Evolutionary conservation across 2,329 filamentous ascomycete species (phyloP).

Genomic region (Stachybotrys elegans): DNA sequence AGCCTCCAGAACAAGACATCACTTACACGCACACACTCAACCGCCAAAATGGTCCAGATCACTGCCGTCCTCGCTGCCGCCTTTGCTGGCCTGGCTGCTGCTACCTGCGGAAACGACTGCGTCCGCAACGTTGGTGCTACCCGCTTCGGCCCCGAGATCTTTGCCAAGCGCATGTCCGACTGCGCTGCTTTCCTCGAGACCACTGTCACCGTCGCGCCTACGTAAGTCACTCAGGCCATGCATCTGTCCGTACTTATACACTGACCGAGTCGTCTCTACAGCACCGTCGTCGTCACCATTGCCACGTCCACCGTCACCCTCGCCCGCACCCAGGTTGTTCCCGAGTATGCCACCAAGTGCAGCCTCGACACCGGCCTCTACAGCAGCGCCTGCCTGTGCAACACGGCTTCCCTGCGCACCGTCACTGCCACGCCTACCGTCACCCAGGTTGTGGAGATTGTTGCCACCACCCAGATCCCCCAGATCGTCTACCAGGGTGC

Average conservation of each 20-base stretch:
- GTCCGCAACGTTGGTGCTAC: conserved; percentile 4
- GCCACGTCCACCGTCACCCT: conserved; percentile 2
- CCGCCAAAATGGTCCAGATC: too few relatives aligned
- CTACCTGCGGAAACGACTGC: conserved; percentile 4
- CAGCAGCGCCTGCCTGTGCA: conserved; percentile 3
- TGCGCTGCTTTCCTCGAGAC: conserved; percentile 2
- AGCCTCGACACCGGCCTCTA: not conserved
- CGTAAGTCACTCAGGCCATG: not conserved
- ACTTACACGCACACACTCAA: too few relatives aligned
- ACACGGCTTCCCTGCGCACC: not conserved
- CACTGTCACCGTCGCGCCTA: conserved; percentile 1
- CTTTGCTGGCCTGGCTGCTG: conserved; percentile 2
- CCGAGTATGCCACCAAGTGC: conserved; percentile 2
- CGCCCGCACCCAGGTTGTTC: not conserved
- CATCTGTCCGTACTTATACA: not conserved
- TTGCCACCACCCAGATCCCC: conserved; percentile 1
- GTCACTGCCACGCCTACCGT: not conserved
- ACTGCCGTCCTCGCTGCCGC: not conserved
- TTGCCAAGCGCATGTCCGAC: conserved; percentile 1
- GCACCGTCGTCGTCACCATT: conserved; percentile 1
- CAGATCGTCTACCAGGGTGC: conserved; percentile 2
- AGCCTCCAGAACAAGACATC: not conserved
- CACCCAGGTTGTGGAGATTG: not conserved
- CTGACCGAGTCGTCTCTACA: not conserved
- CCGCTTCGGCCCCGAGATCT: conserved; percentile 4